Conservation (phyloP, 768 basidiomycete genomes). For the Hypholoma sublateritium region DNA sequence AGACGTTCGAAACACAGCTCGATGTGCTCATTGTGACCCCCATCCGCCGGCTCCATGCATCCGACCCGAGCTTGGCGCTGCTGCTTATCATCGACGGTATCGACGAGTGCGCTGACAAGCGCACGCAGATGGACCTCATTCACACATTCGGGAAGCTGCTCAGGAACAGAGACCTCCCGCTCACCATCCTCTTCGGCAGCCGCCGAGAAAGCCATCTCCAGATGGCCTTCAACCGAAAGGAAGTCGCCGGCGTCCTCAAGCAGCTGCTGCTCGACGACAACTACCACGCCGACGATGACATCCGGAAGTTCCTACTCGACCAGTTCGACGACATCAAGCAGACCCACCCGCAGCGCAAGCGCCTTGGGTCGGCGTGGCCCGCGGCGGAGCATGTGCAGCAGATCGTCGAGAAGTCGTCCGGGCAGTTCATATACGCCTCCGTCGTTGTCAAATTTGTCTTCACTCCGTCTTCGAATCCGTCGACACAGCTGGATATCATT, state of each 20-base stretch:
- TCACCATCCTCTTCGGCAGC: slow-evolving; percentile 10
- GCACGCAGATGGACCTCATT: slow-evolving; percentile 1
- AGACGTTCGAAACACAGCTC: slow-evolving; percentile 9
- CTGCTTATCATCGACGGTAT: slow-evolving; percentile 14
- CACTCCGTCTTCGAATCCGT: background rate
- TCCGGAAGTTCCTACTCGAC: background rate
- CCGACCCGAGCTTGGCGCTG: background rate
- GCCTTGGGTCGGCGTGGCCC: slow-evolving; percentile 9
- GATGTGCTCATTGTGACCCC: slow-evolving; percentile 8
- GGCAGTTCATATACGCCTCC: slow-evolving; percentile 14
- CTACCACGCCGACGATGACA: slow-evolving; percentile 3
- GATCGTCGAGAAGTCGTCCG: slow-evolving; percentile 9
- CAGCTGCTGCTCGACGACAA: slow-evolving; percentile 4
- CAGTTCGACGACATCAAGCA: slow-evolving; percentile 2
- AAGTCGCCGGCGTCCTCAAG: background rate
- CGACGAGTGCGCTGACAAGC: slow-evolving; percentile 8
- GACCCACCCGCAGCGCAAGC: background rate
- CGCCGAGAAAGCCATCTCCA: slow-evolving; percentile 6
- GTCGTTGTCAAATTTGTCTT: slow-evolving; percentile 8
- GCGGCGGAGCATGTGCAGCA: background rate
- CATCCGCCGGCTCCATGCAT: background rate
- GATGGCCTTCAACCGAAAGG: background rate
- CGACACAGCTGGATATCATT: background rate
- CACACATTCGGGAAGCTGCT: background rate
- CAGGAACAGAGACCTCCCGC: background rate